A percentile compares a stretch with the other conserved stretches of the same genome.
These are phyloP conservation scores for Clarireedia monteithiana DNA, from an alignment of 2,329 filamentous ascomycete genomes.

Conservation along the genomic window DNA sequence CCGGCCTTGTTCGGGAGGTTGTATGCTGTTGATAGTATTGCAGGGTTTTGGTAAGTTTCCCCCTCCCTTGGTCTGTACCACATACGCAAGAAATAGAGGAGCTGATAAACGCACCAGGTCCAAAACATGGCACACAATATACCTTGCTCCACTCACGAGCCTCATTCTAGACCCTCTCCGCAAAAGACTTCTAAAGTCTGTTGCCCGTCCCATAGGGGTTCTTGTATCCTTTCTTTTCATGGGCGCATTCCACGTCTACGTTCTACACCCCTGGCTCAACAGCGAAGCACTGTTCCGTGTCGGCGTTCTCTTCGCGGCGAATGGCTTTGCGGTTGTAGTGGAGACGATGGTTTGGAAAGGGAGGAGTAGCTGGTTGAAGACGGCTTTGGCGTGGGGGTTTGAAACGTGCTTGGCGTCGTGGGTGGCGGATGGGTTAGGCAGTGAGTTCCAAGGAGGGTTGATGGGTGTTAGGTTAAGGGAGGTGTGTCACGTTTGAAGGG, in stretches of 20 bases:
- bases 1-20: constrained; percentile 34
- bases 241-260: constrained; percentile 34
- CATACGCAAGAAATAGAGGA: not conserved
- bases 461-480: constrained; percentile 28
- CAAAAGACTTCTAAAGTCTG: constrained; percentile 24
- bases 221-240: constrained; percentile 33
- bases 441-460: constrained; percentile 25
- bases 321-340: constrained; percentile 31
- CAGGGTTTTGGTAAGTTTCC: constrained; percentile 31
- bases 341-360: constrained; percentile 31
- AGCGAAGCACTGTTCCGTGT: constrained; percentile 29
- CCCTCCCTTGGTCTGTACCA: not conserved
- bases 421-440: constrained; percentile 26
- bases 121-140: constrained; percentile 37
- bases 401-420: constrained; percentile 30
- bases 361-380: constrained; percentile 29
- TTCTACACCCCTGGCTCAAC: constrained; percentile 30
- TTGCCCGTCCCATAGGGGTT: constrained; percentile 31
- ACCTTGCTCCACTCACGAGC: constrained; percentile 33
- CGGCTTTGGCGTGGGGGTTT: constrained; percentile 29
- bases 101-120: constrained; percentile 18
- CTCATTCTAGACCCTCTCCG: constrained; percentile 33
- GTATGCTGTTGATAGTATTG: constrained; percentile 31
- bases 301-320: constrained; percentile 33
- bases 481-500: constrained; percentile 17